Evolutionary conservation across 2,329 filamentous ascomycete species (phyloP).

Genomic region (Magnaporthales sp.): DNA sequence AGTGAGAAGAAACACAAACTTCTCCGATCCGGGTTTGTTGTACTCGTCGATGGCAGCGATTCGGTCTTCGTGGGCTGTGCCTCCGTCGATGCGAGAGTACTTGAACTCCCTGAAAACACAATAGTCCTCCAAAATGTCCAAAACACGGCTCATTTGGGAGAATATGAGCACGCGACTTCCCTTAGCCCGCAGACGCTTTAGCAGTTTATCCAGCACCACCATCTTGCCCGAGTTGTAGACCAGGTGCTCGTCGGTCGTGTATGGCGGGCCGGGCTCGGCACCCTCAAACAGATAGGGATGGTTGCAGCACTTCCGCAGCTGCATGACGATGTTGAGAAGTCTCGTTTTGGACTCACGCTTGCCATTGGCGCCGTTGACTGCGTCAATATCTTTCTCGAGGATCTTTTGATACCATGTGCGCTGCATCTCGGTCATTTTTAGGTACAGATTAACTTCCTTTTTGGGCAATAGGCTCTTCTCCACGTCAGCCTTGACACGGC

Average conservation of each 20-base stretch:
- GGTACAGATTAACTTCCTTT: constrained; percentile 93
- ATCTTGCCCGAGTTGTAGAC: constrained; percentile 94
- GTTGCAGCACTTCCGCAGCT: constrained; percentile 97
- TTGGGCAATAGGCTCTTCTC: constrained; percentile 97
- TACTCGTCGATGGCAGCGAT: constrained; percentile 98
- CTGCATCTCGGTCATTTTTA: constrained; percentile 99
- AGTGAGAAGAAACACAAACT: constrained; percentile 92
- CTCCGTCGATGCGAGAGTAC: constrained; percentile 95
- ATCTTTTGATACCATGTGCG: constrained; percentile 99
- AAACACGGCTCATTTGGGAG: constrained; percentile 95
- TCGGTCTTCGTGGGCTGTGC: constrained; percentile 94
- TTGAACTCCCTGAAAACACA: constrained; percentile 92
- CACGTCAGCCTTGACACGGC: constrained; percentile 93
- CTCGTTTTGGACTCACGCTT: constrained; percentile 97
- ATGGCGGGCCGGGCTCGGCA: constrained; percentile 91
- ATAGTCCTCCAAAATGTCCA: constrained; percentile 97
- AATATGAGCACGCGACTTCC: constrained; percentile 97
- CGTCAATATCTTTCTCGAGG: constrained; percentile 96
- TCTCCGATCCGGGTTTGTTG: constrained; percentile 91
- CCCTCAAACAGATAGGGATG: constrained; percentile 98
- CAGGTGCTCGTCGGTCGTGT: constrained; percentile 95
- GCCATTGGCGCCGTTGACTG: constrained; percentile 90
- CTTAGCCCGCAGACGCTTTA: constrained; percentile 73
- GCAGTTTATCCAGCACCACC: constrained; percentile 88
- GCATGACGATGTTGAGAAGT: constrained; percentile 98